phyloP scores from a whole-genome alignment of 345 rosid species.

The Eucalyptus fibrosa region DNA sequence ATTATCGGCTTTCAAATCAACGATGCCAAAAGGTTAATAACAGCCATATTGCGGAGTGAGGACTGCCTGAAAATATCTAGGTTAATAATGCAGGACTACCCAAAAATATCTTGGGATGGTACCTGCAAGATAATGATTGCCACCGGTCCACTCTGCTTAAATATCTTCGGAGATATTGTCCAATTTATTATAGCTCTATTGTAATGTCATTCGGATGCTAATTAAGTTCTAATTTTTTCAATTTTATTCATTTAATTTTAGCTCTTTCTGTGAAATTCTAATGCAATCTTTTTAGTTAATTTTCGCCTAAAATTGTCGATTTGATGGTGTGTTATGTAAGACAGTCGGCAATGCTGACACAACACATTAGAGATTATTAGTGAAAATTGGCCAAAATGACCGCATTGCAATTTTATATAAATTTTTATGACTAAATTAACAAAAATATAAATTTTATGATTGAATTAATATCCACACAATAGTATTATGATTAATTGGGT shows the following conservation, averaged over 20 bases:
- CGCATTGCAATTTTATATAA: neutral
- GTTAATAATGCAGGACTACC: neutral
- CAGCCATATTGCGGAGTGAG: neutral
- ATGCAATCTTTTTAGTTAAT: neutral
- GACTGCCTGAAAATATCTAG: neutral
- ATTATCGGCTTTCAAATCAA: neutral
- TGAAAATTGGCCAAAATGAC: rapidly evolving
- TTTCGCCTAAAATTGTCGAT: rapidly evolving
- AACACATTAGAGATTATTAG: rapidly evolving
- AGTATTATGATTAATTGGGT: rapidly evolving
- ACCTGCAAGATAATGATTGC: neutral
- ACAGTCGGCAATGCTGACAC: rapidly evolving
- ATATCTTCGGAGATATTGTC: neutral
- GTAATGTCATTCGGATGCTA: rapidly evolving
- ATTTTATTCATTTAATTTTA: neutral
- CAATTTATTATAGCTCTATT: neutral
- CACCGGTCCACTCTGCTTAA: neutral
- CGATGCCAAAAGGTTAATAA: neutral
- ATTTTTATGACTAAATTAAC: neutral
- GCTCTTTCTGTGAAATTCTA: rapidly evolving
- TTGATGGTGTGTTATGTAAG: rapidly evolving
- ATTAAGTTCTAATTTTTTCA: rapidly evolving
- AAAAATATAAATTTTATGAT: neutral
- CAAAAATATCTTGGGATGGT: neutral
- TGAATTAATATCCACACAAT: neutral